A percentile compares a stretch with the other conserved stretches of the same genome.
Conservation (phyloP, 768 basidiomycete species). For the Phanerochaete carnosa region DNA sequence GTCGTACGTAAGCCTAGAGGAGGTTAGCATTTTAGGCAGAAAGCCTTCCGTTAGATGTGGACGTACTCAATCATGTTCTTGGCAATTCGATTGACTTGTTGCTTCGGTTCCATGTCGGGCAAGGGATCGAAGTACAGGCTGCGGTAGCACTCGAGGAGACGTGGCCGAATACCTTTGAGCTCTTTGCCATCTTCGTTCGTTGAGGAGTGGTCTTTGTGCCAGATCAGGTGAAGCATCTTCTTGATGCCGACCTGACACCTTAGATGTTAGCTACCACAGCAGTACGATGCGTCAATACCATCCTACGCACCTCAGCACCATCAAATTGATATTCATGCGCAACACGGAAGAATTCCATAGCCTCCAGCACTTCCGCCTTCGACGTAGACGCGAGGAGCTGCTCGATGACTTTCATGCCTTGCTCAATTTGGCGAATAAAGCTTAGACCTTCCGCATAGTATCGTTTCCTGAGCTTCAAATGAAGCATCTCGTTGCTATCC, state of each 20-base stretch:
- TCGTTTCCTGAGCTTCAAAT: slow-evolving; percentile 72
- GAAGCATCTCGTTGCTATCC: slow-evolving; percentile 60
- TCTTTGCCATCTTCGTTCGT: slow-evolving; percentile 75
- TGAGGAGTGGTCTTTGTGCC: slow-evolving; percentile 88
- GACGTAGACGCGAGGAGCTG: slow-evolving; percentile 83
- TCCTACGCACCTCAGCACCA: slow-evolving; percentile 59
- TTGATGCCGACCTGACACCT: slow-evolving; percentile 72
- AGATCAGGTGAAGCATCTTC: slow-evolving; percentile 96
- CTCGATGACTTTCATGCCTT: slow-evolving; percentile 67
- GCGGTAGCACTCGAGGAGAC: slow-evolving; percentile 86
- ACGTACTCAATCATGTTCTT: slow-evolving; percentile 96
- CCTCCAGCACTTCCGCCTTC: slow-evolving; percentile 79
- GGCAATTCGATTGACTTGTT: slow-evolving; percentile 87
- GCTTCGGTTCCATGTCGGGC: slow-evolving; percentile 70
- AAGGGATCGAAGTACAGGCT: slow-evolving; percentile 86
- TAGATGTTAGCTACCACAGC: not conserved
- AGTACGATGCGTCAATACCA: not conserved
- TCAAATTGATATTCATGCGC: slow-evolving; percentile 80
- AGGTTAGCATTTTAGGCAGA: not conserved
- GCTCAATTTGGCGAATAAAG: slow-evolving; percentile 73
- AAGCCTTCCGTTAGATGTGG: not conserved
- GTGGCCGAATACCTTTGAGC: slow-evolving; percentile 82
- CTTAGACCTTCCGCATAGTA: slow-evolving; percentile 83
- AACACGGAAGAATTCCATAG: slow-evolving; percentile 87
- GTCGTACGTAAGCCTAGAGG: slow-evolving; percentile 76